These are phyloP conservation scores for Diaporthe vaccinii DNA, from an alignment of 2,329 filamentous ascomycete species.

Conservation along the genomic window DNA sequence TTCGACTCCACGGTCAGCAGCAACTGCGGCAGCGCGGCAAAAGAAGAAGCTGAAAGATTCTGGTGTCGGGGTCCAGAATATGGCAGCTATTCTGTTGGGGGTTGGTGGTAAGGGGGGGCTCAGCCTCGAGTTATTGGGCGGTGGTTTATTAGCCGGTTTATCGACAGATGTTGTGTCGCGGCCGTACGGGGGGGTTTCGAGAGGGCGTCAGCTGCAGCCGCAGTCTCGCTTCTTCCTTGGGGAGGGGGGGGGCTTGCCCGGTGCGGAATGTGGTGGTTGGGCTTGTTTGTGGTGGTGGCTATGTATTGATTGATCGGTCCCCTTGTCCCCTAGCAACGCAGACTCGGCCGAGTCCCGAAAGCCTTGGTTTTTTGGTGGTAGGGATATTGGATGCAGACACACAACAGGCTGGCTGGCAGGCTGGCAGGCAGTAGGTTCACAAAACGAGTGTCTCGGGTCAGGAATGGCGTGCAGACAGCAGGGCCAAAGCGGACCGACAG, in stretches of 20 bases:
- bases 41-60: not conserved
- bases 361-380: not conserved
- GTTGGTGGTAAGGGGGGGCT: too few species aligned
- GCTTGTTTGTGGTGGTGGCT: not conserved
- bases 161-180: conserved; percentile 6
- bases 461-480: conserved; percentile 3
- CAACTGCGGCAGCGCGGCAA: conserved; percentile 3
- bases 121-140: conserved; percentile 3
- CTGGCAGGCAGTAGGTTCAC: not conserved
- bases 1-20: not conserved
- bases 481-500: not conserved
- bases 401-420: not conserved
- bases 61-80: not conserved
- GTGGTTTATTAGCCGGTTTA: conserved; percentile 1
- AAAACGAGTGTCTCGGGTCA: conserved; percentile 25
- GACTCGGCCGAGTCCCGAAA: conserved; percentile 30
- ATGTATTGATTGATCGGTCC: not conserved
- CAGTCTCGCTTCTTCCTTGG: not conserved
- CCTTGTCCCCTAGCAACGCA: conserved; percentile 4
- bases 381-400: not conserved
- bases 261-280: not conserved
- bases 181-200: not conserved
- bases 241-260: not conserved
- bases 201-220: conserved; percentile 30
- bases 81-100: not conserved